Conservation (phyloP, 148 eudicot species). For the Euryodendron excelsum region DNA sequence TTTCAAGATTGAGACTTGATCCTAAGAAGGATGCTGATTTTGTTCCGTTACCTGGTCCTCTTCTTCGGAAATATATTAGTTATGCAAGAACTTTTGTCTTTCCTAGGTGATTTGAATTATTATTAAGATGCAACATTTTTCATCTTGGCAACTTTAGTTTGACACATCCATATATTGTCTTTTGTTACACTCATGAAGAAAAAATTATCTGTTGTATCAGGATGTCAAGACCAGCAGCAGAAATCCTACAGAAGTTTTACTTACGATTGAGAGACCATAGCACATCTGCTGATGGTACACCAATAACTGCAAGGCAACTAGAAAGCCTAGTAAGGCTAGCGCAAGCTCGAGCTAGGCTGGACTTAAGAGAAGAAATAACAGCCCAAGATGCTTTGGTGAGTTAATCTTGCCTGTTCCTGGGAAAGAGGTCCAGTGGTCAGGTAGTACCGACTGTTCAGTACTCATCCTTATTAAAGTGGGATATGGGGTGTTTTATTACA, state of each 20-base stretch:
- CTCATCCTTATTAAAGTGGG: too few species aligned
- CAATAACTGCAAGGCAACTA: constrained; percentile 97
- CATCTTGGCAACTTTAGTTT: constrained; percentile 10
- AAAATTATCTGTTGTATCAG: too few species aligned
- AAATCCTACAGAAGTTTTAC: constrained; percentile 87
- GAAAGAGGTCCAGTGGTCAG: too few species aligned
- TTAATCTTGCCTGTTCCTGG: constrained; percentile 10
- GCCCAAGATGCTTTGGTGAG: constrained; percentile 89
- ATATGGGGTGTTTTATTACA: too few species aligned
- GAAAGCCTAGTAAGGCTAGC: constrained; percentile 96
- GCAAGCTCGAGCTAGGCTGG: constrained; percentile 91
- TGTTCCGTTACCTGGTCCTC: constrained; percentile 81
- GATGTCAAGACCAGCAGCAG: constrained; percentile 89
- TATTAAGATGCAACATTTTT: background rate
- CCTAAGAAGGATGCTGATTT: constrained; percentile 66
- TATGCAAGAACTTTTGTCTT: constrained; percentile 82
- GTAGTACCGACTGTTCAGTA: too few species aligned
- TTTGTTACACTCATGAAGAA: too few species aligned
- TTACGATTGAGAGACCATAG: constrained; percentile 76
- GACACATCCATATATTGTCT: background rate
- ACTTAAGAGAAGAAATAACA: constrained; percentile 85
- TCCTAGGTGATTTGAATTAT: constrained; percentile 53
- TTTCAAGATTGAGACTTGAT: constrained; percentile 77
- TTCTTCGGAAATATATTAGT: constrained; percentile 84
- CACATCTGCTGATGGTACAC: constrained; percentile 95